Conservation (phyloP, 1,139 yeast genomes). For the Saccharomyces hybrid region DNA sequence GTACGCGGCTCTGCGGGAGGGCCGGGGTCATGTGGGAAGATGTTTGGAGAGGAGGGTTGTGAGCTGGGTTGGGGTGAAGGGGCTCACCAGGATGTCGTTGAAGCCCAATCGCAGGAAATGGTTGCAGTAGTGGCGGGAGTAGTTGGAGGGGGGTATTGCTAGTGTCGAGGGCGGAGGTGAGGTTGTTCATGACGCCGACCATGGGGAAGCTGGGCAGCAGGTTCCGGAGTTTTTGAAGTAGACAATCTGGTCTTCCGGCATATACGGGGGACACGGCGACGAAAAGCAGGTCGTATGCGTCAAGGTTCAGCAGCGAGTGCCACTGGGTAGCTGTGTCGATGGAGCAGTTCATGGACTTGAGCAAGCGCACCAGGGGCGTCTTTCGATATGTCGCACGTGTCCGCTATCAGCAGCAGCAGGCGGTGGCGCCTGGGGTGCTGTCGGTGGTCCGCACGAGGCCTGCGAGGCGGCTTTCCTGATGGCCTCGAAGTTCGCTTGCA, state of each 20-base stretch:
- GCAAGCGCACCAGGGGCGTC: neutral
- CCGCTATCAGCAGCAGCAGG: neutral
- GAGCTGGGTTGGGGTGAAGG: neutral
- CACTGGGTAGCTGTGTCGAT: neutral
- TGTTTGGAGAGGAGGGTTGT: neutral
- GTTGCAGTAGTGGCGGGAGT: neutral
- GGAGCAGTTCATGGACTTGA: neutral
- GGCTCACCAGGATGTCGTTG: neutral
- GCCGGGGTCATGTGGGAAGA: neutral
- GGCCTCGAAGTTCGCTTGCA: neutral
- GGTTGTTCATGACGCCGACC: neutral
- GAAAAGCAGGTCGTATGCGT: neutral
- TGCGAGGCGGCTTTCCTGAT: neutral
- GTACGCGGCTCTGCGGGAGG: neutral
- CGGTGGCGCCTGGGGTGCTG: neutral
- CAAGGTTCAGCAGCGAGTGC: neutral
- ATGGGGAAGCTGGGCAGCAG: neutral
- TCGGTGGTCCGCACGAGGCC: neutral
- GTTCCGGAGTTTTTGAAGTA: neutral
- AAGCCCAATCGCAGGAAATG: neutral
- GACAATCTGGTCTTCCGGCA: neutral
- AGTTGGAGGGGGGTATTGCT: neutral
- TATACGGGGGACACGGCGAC: neutral
- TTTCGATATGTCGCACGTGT: neutral
- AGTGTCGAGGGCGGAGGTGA: neutral